Base-by-base conservation (phyloP, 2,329 filamentous ascomycete species). In the Coniochaeta hoffmannii region DNA sequence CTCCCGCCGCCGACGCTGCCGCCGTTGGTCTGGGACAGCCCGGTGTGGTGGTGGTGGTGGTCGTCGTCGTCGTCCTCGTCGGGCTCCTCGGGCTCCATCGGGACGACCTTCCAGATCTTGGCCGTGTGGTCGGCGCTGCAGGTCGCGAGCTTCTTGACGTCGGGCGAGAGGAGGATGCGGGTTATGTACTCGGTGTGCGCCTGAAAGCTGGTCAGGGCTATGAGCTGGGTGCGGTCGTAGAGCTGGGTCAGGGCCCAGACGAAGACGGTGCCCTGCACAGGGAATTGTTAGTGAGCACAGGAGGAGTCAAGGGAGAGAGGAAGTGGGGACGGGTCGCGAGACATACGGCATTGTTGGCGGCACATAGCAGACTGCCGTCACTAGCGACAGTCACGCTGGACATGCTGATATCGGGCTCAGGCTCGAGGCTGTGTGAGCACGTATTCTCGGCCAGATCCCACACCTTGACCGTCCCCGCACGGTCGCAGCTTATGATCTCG, bases 371-470 rank as follows among this genome's bases (percentile, higher is more conserved):
- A 31, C 89, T 90, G 4, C 94, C 94, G 69, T 99, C 94, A 57
- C 88, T 96, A 3, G 94, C 94, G 53, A 99, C 92, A 2, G 94
- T 97, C 28, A 99, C 92, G 67, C 91, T 97, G 11, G 92, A 88
- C 26, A 99, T 89, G 0, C 90, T 88, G 38, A 96, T 89, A 65
- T 97, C 93, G 63, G 97, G 93, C 71, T 97, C 94, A 1, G 94
- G 94, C 50, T 97, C 95, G 60, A 99, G 80, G 73, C 97, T 90
- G 70, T 97, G 93, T 0, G 89, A 92, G 76, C 94, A 99, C 65
- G 91, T 95, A 69, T 97, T 97, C 79, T 97, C 92, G 9, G 91
- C 91, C 56, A 99, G 73, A 67, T 99, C 94, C 94, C 94, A 99
- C 60, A 99, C 89, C 38, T 93, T 81, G 58, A 99, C 90, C 69